Base-by-base conservation (phyloP, 202 grass and related monocot genomes). In the Zizania palustris region DNA sequence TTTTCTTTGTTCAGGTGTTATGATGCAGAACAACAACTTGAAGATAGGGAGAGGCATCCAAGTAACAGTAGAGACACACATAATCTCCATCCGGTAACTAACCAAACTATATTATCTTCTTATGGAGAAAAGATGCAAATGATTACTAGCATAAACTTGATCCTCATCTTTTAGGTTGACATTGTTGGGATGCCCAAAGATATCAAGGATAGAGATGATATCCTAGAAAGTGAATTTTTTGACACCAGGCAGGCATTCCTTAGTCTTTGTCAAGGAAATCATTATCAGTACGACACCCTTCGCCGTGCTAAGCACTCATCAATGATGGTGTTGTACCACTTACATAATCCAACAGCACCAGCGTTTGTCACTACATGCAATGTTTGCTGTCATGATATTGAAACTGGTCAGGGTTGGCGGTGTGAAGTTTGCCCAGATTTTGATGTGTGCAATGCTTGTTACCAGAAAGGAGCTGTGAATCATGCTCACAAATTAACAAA, bases 321-420 rank as follows among this genome's bases (percentile, higher is more conserved):
- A 40, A 93, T 97, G 88, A 97, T 97, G 94, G 75, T 97, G 54
- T 69, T 97, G 51, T 93, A 97, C 82, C 94, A 97, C 81, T 91
- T 97, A 59, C 94, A 97, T 83, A 92, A 97, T 82, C 94, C 91
- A 54, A 90, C 91, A 55, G 91, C 83, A 40, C 86, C 88, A 10
- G 94, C 94, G 51, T 93, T 92, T 73, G 76, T 92, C 18, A 92
- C 77, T 64, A 82, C 91, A 46, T 97, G 94, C 69, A 89, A 92
- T 79, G 71, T 88, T 55, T 97, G 94, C 78, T 55, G 78, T 48
- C 67, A 88, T 57, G 86, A 93, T 53, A 93, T 97, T 69, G 85
- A 88, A 83, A 51, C 86, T 66, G 91, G 80, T 61, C 84, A 91
- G 81, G 91, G 85, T 20, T 97, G 94, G 91, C 86, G 84, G 39